Evolutionary conservation across 441 rosid species (phyloP).

Genomic region (Gossypium schwendimanii): DNA sequence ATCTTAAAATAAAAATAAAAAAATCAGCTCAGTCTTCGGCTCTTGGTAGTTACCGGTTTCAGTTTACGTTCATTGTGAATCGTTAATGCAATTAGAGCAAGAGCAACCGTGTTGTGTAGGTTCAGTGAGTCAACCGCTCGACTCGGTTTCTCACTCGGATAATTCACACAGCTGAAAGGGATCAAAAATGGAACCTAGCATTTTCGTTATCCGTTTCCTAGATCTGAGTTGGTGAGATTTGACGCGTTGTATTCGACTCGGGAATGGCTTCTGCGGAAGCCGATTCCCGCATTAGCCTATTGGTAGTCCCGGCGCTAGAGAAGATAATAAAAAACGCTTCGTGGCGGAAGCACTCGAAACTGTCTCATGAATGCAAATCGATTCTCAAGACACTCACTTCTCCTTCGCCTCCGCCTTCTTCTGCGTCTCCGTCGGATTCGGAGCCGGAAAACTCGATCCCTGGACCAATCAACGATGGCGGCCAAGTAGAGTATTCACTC

Average conservation of each 20-base stretch:
- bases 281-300: constrained; percentile 84
- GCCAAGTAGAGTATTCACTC: constrained; percentile 59
- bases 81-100: constrained; percentile 18
- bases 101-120: constrained; percentile 4
- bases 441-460: constrained; percentile 56
- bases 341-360: constrained; percentile 95
- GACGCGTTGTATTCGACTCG: constrained; percentile 35
- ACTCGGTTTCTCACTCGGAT: constrained; percentile 7
- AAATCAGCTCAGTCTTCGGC: not conserved
- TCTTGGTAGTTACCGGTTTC: not conserved
- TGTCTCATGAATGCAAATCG: constrained; percentile 86
- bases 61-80: not conserved
- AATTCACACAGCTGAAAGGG: not conserved
- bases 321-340: constrained; percentile 81
- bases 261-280: constrained; percentile 99
- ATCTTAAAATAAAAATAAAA: not conserved
- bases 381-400: constrained; percentile 54
- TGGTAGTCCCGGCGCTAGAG: constrained; percentile 72
- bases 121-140: constrained; percentile 17
- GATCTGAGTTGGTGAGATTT: constrained; percentile 45
- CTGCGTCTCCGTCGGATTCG: constrained; percentile 39
- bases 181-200: not conserved
- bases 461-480: constrained; percentile 83
- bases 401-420: constrained; percentile 25
- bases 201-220: constrained; percentile 16